Evolutionary conservation across 2,329 filamentous ascomycete genomes (phyloP).

Genomic region (Dactylellina haptotyla): DNA sequence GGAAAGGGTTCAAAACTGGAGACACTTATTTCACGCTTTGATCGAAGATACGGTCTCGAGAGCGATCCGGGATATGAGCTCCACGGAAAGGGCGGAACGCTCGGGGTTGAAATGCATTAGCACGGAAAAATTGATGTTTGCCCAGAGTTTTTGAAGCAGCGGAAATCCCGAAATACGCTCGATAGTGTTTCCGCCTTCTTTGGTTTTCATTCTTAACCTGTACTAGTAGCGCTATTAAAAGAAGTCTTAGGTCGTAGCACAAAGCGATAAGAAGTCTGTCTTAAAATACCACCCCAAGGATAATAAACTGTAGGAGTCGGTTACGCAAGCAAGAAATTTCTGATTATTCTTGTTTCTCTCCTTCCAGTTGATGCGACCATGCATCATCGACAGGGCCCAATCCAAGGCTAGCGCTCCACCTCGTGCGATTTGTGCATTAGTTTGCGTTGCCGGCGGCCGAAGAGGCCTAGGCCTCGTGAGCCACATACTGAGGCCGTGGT

Average conservation of each 20-base stretch:
- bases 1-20: not conserved
- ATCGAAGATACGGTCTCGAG: not conserved
- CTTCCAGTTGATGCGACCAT: constrained; percentile 27
- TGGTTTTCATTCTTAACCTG: constrained; percentile 13
- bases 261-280: not conserved
- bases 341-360: not conserved
- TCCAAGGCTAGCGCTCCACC: constrained; percentile 25
- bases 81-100: not conserved
- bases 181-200: constrained; percentile 4
- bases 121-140: not conserved
- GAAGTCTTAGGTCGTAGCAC: not conserved
- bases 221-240: constrained; percentile 37
- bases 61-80: not conserved
- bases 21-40: not conserved
- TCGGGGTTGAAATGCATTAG: not conserved
- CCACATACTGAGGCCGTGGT: not conserved
- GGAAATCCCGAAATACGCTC: not conserved
- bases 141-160: not conserved
- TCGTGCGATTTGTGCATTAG: constrained; percentile 30
- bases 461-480: constrained; percentile 17
- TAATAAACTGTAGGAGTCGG: not conserved
- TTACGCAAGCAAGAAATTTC: constrained; percentile 29
- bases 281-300: not conserved
- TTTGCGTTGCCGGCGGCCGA: constrained; percentile 19
- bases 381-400: constrained; percentile 45